A percentile compares a stretch with the other conserved stretches of the same genome.
Evolutionary conservation across 805 yeast species (phyloP).

Genomic region (Priceomyces carsonii): DNA sequence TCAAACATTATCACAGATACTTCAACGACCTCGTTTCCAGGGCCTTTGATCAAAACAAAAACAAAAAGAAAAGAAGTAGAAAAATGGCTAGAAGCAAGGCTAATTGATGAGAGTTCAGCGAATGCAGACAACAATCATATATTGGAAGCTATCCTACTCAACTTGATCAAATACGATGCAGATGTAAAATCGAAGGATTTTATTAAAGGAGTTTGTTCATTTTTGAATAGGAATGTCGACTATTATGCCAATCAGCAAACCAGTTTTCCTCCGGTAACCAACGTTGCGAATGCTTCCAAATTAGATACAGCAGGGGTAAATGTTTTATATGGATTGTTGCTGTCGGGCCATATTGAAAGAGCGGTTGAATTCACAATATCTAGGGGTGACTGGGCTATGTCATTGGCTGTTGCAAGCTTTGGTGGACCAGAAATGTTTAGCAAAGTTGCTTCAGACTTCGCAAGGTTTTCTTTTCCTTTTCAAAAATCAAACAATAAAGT

Average conservation of each 20-base stretch:
- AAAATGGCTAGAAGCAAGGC: constrained; percentile 50
- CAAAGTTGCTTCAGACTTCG: constrained; percentile 57
- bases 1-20: constrained; percentile 20
- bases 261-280: constrained; percentile 11
- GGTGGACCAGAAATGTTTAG: constrained; percentile 63
- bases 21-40: constrained; percentile 52
- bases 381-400: constrained; percentile 73
- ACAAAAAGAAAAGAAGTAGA: constrained; percentile 66
- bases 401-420: constrained; percentile 68
- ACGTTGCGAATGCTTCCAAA: constrained; percentile 39
- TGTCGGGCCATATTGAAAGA: constrained; percentile 62
- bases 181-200: constrained; percentile 27
- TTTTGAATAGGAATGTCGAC: constrained; percentile 45
- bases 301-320: constrained; percentile 40
- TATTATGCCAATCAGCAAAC: constrained; percentile 18
- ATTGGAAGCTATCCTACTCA: constrained; percentile 30
- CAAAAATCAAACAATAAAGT: constrained; percentile 40
- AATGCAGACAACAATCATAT: constrained; percentile 17
- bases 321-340: constrained; percentile 40
- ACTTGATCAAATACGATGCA: constrained; percentile 32
- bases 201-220: constrained; percentile 29
- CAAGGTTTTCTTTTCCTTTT: constrained; percentile 46
- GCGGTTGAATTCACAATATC: constrained; percentile 66
- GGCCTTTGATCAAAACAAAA: constrained; percentile 61
- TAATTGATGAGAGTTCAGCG: constrained; percentile 12